A percentile compares a stretch with the other conserved stretches of the same genome.
phyloP scores from a whole-genome alignment of 768 basidiomycete species.

The Lentinula guzmanii region DNA sequence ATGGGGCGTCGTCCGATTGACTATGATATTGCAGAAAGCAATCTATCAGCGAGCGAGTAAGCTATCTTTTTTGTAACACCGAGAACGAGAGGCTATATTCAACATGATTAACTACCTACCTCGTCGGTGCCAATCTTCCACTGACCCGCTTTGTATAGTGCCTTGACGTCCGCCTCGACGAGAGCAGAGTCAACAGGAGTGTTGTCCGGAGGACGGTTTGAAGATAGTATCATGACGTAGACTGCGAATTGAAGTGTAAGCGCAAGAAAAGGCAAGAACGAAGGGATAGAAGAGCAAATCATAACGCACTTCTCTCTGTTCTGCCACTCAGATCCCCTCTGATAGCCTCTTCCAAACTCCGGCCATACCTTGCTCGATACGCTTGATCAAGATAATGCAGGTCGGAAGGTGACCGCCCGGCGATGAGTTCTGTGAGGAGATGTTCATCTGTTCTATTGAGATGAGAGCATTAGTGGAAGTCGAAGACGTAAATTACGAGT shows the following conservation, averaged over 20 bases:
- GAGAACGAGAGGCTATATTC: not conserved
- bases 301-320: slow-evolving; percentile 7
- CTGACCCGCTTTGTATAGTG: slow-evolving; percentile 23
- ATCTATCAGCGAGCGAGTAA: not conserved
- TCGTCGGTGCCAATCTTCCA: slow-evolving; percentile 29
- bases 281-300: not conserved
- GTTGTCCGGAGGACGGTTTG: slow-evolving; percentile 22
- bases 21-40: slow-evolving; percentile 25
- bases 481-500: not conserved
- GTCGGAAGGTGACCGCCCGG: slow-evolving; percentile 8
- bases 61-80: not conserved
- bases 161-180: slow-evolving; percentile 26
- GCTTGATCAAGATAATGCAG: not conserved
- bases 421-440: slow-evolving; percentile 8
- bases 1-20: slow-evolving; percentile 25
- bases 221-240: slow-evolving; percentile 28
- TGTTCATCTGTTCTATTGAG: not conserved
- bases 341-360: slow-evolving; percentile 4
- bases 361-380: not conserved
- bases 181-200: slow-evolving; percentile 22
- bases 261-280: not conserved
- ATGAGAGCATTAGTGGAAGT: not conserved
- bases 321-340: slow-evolving; percentile 8
- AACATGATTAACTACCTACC: not conserved
- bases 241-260: slow-evolving; percentile 12